Evolutionary conservation across 371 early-diverging fungal genomes (phyloP), one percentile per base, ranked within the genome.

Genomic region (Mortierella sp.): DNA sequence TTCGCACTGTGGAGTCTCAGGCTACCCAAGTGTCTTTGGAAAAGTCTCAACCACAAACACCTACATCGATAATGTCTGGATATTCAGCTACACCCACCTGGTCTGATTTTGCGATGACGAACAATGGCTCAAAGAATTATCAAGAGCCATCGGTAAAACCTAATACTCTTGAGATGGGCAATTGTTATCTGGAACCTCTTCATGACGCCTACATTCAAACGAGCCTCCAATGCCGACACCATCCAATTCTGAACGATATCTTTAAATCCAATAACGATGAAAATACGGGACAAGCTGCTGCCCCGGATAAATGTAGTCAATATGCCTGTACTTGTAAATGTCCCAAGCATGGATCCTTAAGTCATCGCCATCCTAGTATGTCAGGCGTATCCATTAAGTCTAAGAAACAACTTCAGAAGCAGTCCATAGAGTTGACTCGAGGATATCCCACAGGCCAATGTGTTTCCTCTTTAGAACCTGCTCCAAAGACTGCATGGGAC

Each of bases 401-500:
- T 21, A 69, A 67, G 32, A 74, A 59, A n/a, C 40, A 63, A 28
- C n/a, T 47, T 9, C 70, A 67, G 21, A 74, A 74, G 38, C 69
- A 74, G 24, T 74, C 75, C 0, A 19, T 71, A 57, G 71, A 71
- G 21, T 32, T 57, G 15, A 58, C 36, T 22, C 75, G 80, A 33
- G 80, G 80, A 21, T 80, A 80, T 32, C 80, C 75, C 0, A 71
- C 80, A 5, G 80, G 80, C 6, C 72, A 74, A n/a, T 74, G 75
- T 11, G 24, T 71, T 13, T 80, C 80, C 0, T 63, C 58, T 21
- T 16, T 69, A 13, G 72, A 68, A 0, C 80, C 75, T 0, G 75
- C 80, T 11, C 58, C 65, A 21, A 52, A 40, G 19, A 80, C 70
- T 21, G 63, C 58, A 16, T 80, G 80, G 80, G 75, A 80, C 45